phyloP scores from a whole-genome alignment of 768 basidiomycete species.

The Agaricus bisporus region DNA sequence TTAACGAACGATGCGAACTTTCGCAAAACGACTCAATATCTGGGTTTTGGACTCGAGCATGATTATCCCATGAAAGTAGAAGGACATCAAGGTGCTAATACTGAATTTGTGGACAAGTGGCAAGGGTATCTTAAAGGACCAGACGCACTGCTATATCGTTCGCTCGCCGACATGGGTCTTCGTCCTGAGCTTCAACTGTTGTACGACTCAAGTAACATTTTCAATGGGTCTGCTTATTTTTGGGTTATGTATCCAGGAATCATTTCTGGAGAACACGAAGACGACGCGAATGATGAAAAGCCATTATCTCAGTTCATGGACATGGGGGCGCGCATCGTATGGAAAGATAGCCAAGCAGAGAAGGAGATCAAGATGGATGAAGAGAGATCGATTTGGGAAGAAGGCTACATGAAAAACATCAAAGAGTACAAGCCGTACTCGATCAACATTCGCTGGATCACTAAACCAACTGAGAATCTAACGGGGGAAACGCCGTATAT shows the following conservation, averaged over 20 bases:
- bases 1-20: constrained; percentile 21
- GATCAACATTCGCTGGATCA: background rate
- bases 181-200: constrained; percentile 16
- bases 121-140: constrained; percentile 21
- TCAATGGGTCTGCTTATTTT: background rate
- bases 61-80: constrained; percentile 21
- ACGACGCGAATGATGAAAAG: background rate
- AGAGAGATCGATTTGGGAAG: background rate
- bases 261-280: background rate
- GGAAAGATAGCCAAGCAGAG: background rate
- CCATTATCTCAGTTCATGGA: background rate
- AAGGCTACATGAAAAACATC: background rate
- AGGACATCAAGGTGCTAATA: constrained; percentile 3
- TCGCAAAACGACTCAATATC: constrained; percentile 24
- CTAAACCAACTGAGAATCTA: background rate
- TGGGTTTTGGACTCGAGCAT: constrained; percentile 30
- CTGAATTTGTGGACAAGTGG: background rate
- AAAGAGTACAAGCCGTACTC: background rate
- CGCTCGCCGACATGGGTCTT: constrained; percentile 15
- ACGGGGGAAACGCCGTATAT: background rate
- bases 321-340: background rate
- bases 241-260: background rate
- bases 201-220: constrained; percentile 11
- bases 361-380: background rate
- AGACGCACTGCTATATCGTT: constrained; percentile 19